Percentiles rank a stretch among this genome's conserved stretches.
Conservation (phyloP, 2,329 filamentous ascomycete genomes). For the Penicillium janthinellum region DNA sequence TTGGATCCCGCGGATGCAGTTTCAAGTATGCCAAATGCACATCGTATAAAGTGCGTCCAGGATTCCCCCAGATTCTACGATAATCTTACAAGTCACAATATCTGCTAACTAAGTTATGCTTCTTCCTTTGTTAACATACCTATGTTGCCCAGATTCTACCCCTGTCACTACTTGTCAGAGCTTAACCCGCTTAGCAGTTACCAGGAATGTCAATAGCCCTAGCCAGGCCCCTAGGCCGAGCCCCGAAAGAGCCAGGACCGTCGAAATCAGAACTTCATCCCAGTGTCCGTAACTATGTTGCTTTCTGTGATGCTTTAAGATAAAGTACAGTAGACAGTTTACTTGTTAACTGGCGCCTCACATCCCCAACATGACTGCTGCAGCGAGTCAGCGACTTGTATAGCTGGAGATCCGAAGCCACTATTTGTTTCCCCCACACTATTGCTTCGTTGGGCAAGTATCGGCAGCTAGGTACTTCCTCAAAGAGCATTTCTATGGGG, state of each 20-base stretch:
- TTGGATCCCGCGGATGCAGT: background rate
- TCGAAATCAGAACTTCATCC: background rate
- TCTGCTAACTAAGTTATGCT: background rate
- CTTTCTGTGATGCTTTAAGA: background rate
- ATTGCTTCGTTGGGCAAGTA: background rate
- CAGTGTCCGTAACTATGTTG: background rate
- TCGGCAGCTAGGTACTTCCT: background rate
- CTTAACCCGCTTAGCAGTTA: background rate
- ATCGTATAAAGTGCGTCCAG: background rate
- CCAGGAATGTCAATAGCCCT: background rate
- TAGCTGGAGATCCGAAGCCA: background rate
- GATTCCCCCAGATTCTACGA: background rate
- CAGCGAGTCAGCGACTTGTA: conserved; percentile 7
- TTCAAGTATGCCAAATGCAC: background rate
- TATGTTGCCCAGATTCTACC: background rate
- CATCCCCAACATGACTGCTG: conserved; percentile 8
- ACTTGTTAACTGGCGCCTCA: background rate
- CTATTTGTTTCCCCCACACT: background rate
- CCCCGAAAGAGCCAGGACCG: background rate
- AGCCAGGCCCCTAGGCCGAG: background rate
- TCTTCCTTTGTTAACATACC: background rate
- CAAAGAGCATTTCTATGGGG: background rate
- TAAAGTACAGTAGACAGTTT: background rate
- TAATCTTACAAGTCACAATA: background rate
- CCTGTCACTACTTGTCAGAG: background rate